These are phyloP conservation scores for Rhizomucor pusillus DNA, from an alignment of 371 early-diverging fungal genomes.

Conservation along the genomic window DNA sequence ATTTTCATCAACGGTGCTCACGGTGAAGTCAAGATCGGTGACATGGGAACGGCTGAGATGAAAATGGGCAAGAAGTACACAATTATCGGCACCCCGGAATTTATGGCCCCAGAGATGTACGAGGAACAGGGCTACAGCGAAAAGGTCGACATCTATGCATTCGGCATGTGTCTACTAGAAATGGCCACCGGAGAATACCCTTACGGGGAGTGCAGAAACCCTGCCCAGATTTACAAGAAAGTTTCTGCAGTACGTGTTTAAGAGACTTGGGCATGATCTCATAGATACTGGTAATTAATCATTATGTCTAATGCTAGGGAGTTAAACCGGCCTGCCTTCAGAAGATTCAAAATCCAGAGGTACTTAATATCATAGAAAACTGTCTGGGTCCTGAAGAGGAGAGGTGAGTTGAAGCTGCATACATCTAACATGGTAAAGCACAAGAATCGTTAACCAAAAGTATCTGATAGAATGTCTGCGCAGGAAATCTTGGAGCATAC, in stretches of 20 bases:
- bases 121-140: constrained; percentile 85
- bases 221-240: constrained; percentile 84
- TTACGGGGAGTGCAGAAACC: constrained; percentile 85
- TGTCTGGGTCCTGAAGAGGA: constrained; percentile 70
- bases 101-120: constrained; percentile 93
- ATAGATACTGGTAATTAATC: no score
- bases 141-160: constrained; percentile 90
- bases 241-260: constrained; percentile 62
- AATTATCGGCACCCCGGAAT: constrained; percentile 83
- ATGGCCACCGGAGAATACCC: constrained; percentile 91
- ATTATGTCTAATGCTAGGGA: no score
- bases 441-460: not conserved
- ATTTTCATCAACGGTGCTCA: constrained; percentile 90
- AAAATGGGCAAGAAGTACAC: constrained; percentile 58
- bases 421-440: no score
- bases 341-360: constrained; percentile 69
- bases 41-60: constrained; percentile 70
- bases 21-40: constrained; percentile 91
- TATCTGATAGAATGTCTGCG: constrained; percentile 58
- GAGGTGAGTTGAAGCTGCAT: constrained; percentile 18
- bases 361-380: constrained; percentile 68
- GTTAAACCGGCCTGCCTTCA: constrained; percentile 78
- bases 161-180: constrained; percentile 91
- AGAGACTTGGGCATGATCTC: not conserved
- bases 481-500: constrained; percentile 82